Conservation (phyloP, 345 rosid species). For the Gossypium raimondii region DNA sequence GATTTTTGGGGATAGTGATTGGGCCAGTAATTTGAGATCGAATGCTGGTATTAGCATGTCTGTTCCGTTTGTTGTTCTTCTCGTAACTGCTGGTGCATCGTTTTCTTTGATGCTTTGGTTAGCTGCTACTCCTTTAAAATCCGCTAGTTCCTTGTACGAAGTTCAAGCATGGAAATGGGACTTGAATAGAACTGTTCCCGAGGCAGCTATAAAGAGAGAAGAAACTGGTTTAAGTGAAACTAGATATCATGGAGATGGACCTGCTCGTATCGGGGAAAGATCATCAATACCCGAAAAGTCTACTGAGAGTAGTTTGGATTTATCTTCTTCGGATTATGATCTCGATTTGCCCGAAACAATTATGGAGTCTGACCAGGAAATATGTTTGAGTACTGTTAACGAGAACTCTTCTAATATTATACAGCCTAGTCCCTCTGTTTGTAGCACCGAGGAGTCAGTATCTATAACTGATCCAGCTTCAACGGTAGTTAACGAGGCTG, state of each 20-base stretch:
- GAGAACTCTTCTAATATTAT: conserved; percentile 38
- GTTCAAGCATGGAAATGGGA: conserved; percentile 61
- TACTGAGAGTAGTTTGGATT: conserved; percentile 33
- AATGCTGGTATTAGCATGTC: conserved; percentile 48
- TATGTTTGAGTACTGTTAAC: conserved; percentile 34
- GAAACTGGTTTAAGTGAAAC: conserved; percentile 36
- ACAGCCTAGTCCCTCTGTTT: conserved; percentile 23
- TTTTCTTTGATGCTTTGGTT: conserved; percentile 87
- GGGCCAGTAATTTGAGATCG: conserved; percentile 89
- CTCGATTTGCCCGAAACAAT: conserved; percentile 50
- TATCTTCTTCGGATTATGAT: conserved; percentile 34
- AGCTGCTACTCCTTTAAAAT: conserved; percentile 79
- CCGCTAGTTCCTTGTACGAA: conserved; percentile 49
- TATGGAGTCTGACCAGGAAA: conserved; percentile 51
- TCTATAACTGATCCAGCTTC: conserved; percentile 10
- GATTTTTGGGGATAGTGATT: conserved; percentile 87
- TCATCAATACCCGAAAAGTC: conserved; percentile 29
- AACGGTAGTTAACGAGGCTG: conserved; percentile 31
- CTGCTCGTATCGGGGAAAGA: conserved; percentile 29
- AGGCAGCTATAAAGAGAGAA: conserved; percentile 33
- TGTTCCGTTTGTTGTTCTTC: conserved; percentile 50
- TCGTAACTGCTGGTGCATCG: conserved; percentile 59
- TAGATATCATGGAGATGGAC: conserved; percentile 29
- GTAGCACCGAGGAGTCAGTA: background rate
- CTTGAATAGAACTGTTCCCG: conserved; percentile 29